Base-by-base conservation (phyloP, 495 filamentous ascomycete genomes). In the Trichoderma asperelloides region DNA sequence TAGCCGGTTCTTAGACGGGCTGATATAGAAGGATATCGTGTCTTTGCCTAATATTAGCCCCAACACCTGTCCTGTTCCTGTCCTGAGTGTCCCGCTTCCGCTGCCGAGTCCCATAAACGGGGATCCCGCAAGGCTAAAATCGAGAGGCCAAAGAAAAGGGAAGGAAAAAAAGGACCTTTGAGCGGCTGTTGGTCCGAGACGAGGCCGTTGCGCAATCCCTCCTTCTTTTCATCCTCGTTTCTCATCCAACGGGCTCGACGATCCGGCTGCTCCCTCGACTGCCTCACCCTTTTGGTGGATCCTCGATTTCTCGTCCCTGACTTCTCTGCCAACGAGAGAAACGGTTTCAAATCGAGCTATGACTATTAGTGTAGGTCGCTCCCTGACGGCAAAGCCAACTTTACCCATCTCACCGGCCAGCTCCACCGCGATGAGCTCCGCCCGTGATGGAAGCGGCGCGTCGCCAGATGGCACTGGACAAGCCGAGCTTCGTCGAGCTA, bases 401-500 rank as follows among this genome's bases (percentile, higher is more conserved):
- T 64, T 77, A 47, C 72, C 76, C 68, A 68, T 72, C 51, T 72
- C 76, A 49, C 72, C 71, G 68, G 69, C 76, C 37, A 76, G 71
- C 27, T 51, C 64, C 62, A 70, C 74, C 68, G 71, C 76, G 70
- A 82, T 82, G 80, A 73, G 75, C 60, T 72, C 75, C 69, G 71
- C 74, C 28, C 77, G 77, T 70, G 78, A 66, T 66, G 43, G 21
- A 27, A 51, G 55, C 55, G 55, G 55, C 55, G 55, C 55, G 25
- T 60, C 55, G 55, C 55, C 55, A 77, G 69, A 75, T 74, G 16
- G 79, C 75, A 6, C 78, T 78, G 81, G 15, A 76, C 81, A 65
- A 78, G 72, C n/a, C 73, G 80, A 67, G 83, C 78, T 68, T 78
- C 78, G 62, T 77, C 80, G 23, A 74, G 75, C 62, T 78, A 80